Evolutionary conservation across 306 rosid species (phyloP), one percentile per base, ranked within the genome.

Genomic region (Cucurbita argyrosperma): DNA sequence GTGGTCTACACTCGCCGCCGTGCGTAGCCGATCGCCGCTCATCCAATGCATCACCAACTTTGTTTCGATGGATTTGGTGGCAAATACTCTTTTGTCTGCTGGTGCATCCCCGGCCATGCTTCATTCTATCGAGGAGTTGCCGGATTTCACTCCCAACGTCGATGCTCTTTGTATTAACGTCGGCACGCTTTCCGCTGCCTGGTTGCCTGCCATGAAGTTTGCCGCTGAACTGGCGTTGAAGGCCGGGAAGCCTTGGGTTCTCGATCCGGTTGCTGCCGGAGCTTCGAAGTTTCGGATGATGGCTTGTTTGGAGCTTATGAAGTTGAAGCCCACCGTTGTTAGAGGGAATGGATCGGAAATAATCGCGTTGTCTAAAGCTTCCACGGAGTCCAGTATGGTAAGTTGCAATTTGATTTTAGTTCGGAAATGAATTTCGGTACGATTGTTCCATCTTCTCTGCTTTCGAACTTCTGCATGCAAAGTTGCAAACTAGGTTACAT

Each of bases 31-130:
- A 58, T 85, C 93, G 0, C 98, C 96, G 10, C 79, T 93, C 30
- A 79, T 90, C 74, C 97, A 90, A 50, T 93, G 98, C 94, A 90
- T 93, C 75, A 93, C 98, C 5, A 93, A 90, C 84, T 89, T 86
- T 68, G 97, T 89, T 9, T 93, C 97, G 45, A 93, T 93, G 96
- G 98, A 93, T 80, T 70, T 93, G 35, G 84, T 87, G 87, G 98
- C 97, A 77, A 93, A 93, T 78, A 84, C 90, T 3, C 98, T 90
- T 63, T 76, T 89, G 18, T 81, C 98, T 53, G 86, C 92, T 0
- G 96, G 97, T 0, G 97, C 97, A 1, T 93, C 98, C 4, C 96
- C 97, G 35, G 94, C 97, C 56, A 94, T 89, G 98, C 83, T 93
- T 58, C 97, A 90, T 78, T 61, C 82, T 12, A n/a, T 83, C 0